These are phyloP conservation scores for Lipomyces yamadae DNA, from an alignment of 805 yeast genomes.

Conservation along the genomic window DNA sequence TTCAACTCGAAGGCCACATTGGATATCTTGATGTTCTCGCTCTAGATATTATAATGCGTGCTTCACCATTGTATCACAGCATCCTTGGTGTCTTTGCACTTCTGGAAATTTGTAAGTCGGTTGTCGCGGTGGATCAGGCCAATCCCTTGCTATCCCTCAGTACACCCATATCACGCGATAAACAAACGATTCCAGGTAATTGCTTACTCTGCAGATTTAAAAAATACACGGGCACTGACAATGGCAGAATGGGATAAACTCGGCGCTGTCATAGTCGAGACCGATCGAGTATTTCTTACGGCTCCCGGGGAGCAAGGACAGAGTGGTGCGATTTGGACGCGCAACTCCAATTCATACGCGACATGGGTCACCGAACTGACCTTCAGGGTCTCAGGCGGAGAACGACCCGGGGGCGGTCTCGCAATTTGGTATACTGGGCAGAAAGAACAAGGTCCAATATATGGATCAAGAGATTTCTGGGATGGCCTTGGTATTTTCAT, in stretches of 20 bases:
- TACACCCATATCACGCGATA: slow-evolving; percentile 31
- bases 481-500: slow-evolving; percentile 50
- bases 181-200: slow-evolving; percentile 25
- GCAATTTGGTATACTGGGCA: slow-evolving; percentile 47
- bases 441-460: slow-evolving; percentile 45
- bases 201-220: background rate
- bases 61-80: background rate
- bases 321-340: slow-evolving; percentile 47
- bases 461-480: slow-evolving; percentile 48
- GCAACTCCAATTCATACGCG: slow-evolving; percentile 39
- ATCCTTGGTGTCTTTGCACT: background rate
- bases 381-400: slow-evolving; percentile 44
- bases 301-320: slow-evolving; percentile 38
- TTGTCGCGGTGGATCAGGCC: slow-evolving; percentile 5
- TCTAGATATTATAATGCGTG: background rate
- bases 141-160: slow-evolving; percentile 25
- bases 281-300: slow-evolving; percentile 39
- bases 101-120: background rate
- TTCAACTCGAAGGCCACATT: background rate
- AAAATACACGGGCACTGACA: background rate
- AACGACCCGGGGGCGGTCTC: slow-evolving; percentile 47
- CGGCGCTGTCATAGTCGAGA: slow-evolving; percentile 37
- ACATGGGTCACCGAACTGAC: slow-evolving; percentile 47
- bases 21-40: background rate
- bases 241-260: slow-evolving; percentile 38